phyloP scores from a whole-genome alignment of 2,329 filamentous ascomycete genomes.

The Chalaropsis thielavioides region DNA sequence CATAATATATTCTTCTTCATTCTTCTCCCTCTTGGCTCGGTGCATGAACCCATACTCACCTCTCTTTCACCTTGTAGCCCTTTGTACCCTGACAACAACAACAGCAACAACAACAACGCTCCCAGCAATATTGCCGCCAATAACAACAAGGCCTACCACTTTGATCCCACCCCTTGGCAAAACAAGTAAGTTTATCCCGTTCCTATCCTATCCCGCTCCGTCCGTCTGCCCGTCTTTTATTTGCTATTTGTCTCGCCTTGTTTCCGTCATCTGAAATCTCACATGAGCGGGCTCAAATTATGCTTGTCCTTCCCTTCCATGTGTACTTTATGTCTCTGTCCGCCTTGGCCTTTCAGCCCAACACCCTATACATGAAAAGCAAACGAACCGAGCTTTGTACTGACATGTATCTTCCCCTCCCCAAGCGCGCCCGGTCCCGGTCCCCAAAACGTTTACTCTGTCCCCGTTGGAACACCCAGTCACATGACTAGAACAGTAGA shows the following conservation, averaged over 20 bases:
- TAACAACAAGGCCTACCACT: conserved; percentile 12
- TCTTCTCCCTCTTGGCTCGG: neutral
- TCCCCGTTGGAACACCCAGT: conserved; percentile 17
- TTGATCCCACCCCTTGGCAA: conserved; percentile 17
- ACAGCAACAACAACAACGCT: neutral
- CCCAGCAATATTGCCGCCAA: neutral
- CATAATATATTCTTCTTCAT: neutral
- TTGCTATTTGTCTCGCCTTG: neutral
- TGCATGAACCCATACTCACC: conserved; percentile 8
- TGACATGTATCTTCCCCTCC: conserved; percentile 1
- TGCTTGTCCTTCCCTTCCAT: neutral
- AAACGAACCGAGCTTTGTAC: neutral
- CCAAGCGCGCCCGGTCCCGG: conserved; percentile 11
- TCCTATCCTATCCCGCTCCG: neutral
- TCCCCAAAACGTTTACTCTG: conserved; percentile 12
- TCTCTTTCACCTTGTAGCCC: neutral
- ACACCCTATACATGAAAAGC: neutral
- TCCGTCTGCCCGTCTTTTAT: neutral
- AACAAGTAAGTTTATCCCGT: conserved; percentile 14
- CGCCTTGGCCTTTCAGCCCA: neutral
- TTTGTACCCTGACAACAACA: conserved; percentile 9
- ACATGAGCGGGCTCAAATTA: neutral
- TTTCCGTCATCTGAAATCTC: neutral
- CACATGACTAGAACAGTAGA: conserved; percentile 20
- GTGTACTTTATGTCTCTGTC: neutral